A percentile compares a stretch with the other conserved stretches of the same genome.
Evolutionary conservation across 805 yeast genomes (phyloP).

Genomic region (Komagataella ulmi): DNA sequence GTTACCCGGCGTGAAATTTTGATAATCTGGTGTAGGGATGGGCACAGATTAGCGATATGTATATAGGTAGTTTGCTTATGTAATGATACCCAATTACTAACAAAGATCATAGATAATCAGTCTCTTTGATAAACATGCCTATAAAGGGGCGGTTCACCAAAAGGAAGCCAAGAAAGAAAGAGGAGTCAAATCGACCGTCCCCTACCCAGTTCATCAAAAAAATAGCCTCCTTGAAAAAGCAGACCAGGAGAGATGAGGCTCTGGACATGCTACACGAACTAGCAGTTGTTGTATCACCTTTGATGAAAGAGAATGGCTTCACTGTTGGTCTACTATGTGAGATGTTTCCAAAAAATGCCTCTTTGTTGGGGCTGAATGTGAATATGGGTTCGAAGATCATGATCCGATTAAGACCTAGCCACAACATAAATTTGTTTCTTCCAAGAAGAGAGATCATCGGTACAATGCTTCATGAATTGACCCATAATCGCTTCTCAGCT

Average conservation of each 20-base stretch:
- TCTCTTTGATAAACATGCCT: conserved; percentile 8
- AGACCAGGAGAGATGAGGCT: conserved; percentile 32
- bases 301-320: conserved; percentile 56
- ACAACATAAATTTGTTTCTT: conserved; percentile 37
- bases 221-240: conserved; percentile 34
- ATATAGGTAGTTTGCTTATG: background rate
- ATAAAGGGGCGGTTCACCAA: conserved; percentile 9
- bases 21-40: background rate
- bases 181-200: conserved; percentile 11
- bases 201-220: conserved; percentile 18
- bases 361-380: conserved; percentile 70
- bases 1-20: background rate
- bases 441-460: conserved; percentile 60
- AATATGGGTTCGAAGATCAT: conserved; percentile 64
- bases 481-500: conserved; percentile 71
- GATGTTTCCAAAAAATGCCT: conserved; percentile 59
- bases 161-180: conserved; percentile 3
- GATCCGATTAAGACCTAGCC: conserved; percentile 51
- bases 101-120: too few relatives aligned
- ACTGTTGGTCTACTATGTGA: conserved; percentile 62
- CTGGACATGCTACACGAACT: conserved; percentile 50
- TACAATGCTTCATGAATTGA: conserved; percentile 78
- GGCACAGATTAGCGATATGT: background rate
- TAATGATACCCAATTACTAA: background rate
- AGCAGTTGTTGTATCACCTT: conserved; percentile 61